phyloP scores from a whole-genome alignment of 345 rosid genomes.

The Litchi chinensis region DNA sequence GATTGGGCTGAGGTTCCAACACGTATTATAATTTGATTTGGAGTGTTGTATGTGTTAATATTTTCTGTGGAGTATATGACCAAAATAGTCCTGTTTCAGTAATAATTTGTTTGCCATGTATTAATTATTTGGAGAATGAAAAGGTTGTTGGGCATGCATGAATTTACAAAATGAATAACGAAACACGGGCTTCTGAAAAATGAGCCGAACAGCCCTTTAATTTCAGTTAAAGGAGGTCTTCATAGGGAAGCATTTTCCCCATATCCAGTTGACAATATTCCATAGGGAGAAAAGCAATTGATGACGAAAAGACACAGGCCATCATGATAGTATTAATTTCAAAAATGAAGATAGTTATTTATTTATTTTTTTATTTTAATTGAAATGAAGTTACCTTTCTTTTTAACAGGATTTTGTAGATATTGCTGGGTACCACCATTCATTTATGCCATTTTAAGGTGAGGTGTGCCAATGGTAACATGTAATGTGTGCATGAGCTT shows the following conservation, averaged over 20 bases:
- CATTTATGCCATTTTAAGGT: neutral
- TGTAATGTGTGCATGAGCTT: neutral
- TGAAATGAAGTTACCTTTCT: neutral
- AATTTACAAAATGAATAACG: too few relatives aligned
- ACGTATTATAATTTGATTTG: too few relatives aligned
- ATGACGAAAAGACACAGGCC: neutral
- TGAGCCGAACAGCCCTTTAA: neutral
- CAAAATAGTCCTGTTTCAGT: neutral
- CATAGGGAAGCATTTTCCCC: too few relatives aligned
- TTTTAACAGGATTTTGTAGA: neutral
- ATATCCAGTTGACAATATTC: too few relatives aligned
- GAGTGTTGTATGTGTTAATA: neutral
- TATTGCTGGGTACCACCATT: neutral
- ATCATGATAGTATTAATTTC: neutral
- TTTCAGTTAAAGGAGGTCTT: neutral
- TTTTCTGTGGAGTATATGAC: neutral
- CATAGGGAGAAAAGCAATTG: neutral
- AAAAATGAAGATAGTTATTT: neutral
- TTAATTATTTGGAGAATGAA: too few relatives aligned
- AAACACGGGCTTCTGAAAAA: too few relatives aligned
- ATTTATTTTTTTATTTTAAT: too few relatives aligned
- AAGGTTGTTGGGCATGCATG: too few relatives aligned
- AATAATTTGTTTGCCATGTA: too few relatives aligned
- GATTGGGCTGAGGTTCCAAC: too few relatives aligned
- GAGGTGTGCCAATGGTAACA: neutral